Base-by-base conservation (phyloP, 1,139 yeast species). In the Wickerhamomyces sp. region DNA sequence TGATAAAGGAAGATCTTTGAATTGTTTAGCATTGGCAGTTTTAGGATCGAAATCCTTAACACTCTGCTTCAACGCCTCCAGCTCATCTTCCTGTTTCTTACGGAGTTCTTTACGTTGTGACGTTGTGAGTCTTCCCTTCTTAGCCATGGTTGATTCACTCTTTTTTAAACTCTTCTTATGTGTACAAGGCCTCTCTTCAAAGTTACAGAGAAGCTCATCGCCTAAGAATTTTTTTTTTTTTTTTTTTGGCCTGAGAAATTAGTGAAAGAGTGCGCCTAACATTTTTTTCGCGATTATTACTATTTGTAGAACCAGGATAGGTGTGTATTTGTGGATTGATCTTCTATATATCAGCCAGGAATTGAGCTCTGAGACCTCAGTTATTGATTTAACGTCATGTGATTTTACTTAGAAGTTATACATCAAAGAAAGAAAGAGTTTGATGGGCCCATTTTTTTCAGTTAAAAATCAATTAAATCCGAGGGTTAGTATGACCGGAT, bases 1-100 rank as follows among this genome's bases (percentile, higher is more conserved):
- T 7, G 94, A 78, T 29, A 93, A 66, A 7, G 99, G 98, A 29
- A 93, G 73, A 51, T 93, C 93, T 49, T 72, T 66, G 55, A 81
- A 81, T 48, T 73, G 76, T 6, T 69, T 59, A 10, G 67, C 61
- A 36, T 60, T 64, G 7, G 61, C 46, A 1, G 48, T 48, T 32
- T 60, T 62, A 2, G 76, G 71, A 52, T 81, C 82, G 53, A 71
- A 77, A 37, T 75, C 79, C 34, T 75, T 69, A 39, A 81, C 73
- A 49, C 71, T 66, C 40, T 69, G 62, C 48, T 75, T 75, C 27
- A 85, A 63, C 3, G 63, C 65, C 33, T 66, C 60, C 14, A 84
- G 63, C 31, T 70, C 72, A 27, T 73, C 71, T 36, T 71, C 72
- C 46, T 79, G 82, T 49, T 66, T 58, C 34, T 62, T 56, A 52